Base-by-base conservation (phyloP, 139 green algal genomes). In the Coelastrella sp. region DNA sequence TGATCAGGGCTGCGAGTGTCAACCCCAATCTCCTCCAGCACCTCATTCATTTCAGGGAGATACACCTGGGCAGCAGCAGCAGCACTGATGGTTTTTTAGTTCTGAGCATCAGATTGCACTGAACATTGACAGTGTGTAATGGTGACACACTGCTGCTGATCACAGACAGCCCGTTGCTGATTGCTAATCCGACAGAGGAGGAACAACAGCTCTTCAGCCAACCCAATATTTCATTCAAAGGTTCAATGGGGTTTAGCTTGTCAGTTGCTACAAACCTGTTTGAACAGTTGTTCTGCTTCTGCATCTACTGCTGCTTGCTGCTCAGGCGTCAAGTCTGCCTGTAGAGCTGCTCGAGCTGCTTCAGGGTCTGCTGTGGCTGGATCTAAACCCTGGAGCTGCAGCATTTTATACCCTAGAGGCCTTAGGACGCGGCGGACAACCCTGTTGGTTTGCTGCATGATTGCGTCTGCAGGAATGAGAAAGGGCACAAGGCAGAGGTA, bases 331-430 rank as follows among this genome's bases (percentile, higher is more conserved):
- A 88, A 27, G 6, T 65, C 15, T 58, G 83, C 83, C 66, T 88
- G 10, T 56, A 88, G 66, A 1, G 83, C 83, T 79, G 65, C 66
- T 22, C 66, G 60, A 56, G 83, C 83, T 78, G 83, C 66, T 65
- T 57, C 83, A 9, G 83, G 66, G 22, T 66, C 49, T 56, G 15
- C 83, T 14, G 83, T 80, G 6, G 25, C 35, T 22, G 83, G 83
- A 56, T 88, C 66, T 19, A 88, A 15, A 15, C 83, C 83, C 60
- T 88, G 83, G 17, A 88, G 10, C 66, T 79, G 66, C 83, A 88
- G 83, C 66, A 88, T 79, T 66, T 88, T 68, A n/a, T 88, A 79
- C 7, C 83, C 83, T 60, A 88, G 83, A 5, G 83, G 83, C 35
- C 83, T 65, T 66, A 88, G 83, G n/a, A 88, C 49, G 6, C 83